phyloP scores from a whole-genome alignment of 108 stramenopile genomes.

The Skeletonema grethae region DNA sequence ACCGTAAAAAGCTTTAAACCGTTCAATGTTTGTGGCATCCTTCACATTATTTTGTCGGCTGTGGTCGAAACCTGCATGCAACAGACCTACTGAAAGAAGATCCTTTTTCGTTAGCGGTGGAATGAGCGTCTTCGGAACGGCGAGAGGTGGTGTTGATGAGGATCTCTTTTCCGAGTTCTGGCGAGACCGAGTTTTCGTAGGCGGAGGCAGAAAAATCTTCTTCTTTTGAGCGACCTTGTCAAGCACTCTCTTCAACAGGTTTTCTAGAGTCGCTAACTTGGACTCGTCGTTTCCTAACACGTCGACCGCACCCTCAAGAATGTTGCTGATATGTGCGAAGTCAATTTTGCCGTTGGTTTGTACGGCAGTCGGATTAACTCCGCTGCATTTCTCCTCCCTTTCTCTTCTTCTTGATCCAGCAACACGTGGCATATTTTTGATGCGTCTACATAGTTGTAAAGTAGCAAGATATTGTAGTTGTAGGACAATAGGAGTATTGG shows the following conservation, averaged over 20 bases:
- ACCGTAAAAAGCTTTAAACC: constrained; percentile 9
- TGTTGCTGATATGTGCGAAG: not conserved
- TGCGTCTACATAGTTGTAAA: no score
- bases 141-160: constrained; percentile 1
- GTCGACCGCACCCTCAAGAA: constrained; percentile 4
- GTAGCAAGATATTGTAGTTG: no score
- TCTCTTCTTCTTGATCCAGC: no score
- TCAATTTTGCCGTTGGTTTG: constrained; percentile 5
- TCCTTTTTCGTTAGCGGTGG: constrained; percentile 9
- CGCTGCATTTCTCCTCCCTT: not conserved
- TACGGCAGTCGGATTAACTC: not conserved
- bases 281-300: not conserved
- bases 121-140: constrained; percentile 1
- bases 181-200: not conserved
- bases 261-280: constrained; percentile 6
- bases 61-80: constrained; percentile 7
- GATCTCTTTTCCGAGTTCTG: not conserved
- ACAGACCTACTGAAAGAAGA: constrained; percentile 6
- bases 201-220: not conserved
- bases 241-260: constrained; percentile 4
- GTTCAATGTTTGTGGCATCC: constrained; percentile 7
- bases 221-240: constrained; percentile 1
- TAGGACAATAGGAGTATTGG: no score
- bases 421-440: constrained; percentile 5
- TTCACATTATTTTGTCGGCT: constrained; percentile 9